A percentile compares a stretch with the other conserved stretches of the same genome.
Conservation (phyloP, 495 filamentous ascomycete species). For the Tuber indicum region DNA sequence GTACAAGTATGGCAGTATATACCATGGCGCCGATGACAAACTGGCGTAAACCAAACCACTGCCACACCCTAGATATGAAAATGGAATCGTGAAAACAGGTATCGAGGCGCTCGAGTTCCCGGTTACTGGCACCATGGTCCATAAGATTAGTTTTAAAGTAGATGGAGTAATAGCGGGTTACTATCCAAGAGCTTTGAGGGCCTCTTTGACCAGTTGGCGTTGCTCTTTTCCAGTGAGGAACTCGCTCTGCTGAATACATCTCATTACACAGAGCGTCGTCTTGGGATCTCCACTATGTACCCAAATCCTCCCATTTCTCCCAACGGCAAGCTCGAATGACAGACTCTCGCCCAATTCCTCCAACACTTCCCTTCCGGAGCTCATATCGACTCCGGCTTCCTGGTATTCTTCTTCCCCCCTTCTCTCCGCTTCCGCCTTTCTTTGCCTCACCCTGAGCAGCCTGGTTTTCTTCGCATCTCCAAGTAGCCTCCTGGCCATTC, state of each 20-base stretch:
- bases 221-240: conserved; percentile 64
- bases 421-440: conserved; percentile 56
- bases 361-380: conserved; percentile 64
- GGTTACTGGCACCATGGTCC: background rate
- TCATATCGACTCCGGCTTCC: conserved; percentile 55
- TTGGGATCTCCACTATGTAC: conserved; percentile 64
- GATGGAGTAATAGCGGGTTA: background rate
- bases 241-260: conserved; percentile 67
- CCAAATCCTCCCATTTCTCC: conserved; percentile 91
- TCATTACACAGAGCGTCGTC: conserved; percentile 69
- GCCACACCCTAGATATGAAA: background rate
- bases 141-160: background rate
- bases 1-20: background rate
- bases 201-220: conserved; percentile 67
- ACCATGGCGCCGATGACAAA: background rate
- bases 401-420: conserved; percentile 60
- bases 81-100: background rate
- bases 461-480: conserved; percentile 42
- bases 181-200: conserved; percentile 46
- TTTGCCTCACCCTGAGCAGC: conserved; percentile 47
- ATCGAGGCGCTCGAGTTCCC: background rate
- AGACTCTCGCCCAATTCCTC: conserved; percentile 75
- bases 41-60: background rate
- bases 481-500: conserved; percentile 70
- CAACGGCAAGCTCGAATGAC: conserved; percentile 87